Percentiles rank a stretch among this genome's conserved stretches.
Evolutionary conservation across 2,329 filamentous ascomycete species (phyloP).

Genomic region (Zymoseptoria ardabiliae): DNA sequence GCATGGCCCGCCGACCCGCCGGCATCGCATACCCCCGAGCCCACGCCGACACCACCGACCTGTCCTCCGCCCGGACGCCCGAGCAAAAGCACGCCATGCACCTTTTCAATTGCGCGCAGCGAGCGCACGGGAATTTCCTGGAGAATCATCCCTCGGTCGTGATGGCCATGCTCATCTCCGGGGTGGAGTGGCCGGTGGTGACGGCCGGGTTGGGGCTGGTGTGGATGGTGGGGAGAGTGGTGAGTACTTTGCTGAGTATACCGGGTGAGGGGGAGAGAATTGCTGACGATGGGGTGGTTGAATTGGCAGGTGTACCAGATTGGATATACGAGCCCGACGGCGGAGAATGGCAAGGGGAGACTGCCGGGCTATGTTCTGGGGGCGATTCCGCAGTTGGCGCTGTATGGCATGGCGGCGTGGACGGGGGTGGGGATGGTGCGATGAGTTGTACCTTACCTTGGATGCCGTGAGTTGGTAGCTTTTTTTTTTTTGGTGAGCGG

Average conservation of each 20-base stretch:
- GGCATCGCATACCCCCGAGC: slow-evolving; percentile 51
- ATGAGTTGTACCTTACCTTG: slow-evolving; percentile 6
- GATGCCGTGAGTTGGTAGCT: too few relatives aligned
- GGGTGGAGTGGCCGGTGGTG: slow-evolving; percentile 46
- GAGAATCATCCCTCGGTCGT: slow-evolving; percentile 51
- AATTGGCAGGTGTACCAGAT: slow-evolving; percentile 40
- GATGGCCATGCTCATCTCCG: slow-evolving; percentile 46
- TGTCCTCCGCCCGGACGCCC: slow-evolving; percentile 35
- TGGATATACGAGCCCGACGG: slow-evolving; percentile 38
- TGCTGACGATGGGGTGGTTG: slow-evolving; percentile 22
- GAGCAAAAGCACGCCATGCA: slow-evolving; percentile 38
- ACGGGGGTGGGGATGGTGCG: slow-evolving; percentile 24
- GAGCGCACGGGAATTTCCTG: slow-evolving; percentile 49
- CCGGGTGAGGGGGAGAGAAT: neutral
- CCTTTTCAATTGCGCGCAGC: slow-evolving; percentile 46
- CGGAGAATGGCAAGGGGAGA: slow-evolving; percentile 36
- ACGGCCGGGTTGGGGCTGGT: slow-evolving; percentile 39
- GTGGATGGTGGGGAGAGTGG: slow-evolving; percentile 45
- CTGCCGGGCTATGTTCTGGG: slow-evolving; percentile 24
- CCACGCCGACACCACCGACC: slow-evolving; percentile 51
- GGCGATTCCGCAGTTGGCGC: slow-evolving; percentile 16
- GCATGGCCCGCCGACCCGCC: slow-evolving; percentile 43
- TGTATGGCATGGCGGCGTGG: slow-evolving; percentile 26
- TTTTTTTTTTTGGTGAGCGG: too few relatives aligned
- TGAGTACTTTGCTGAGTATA: slow-evolving; percentile 12